A percentile compares a stretch with the other conserved stretches of the same genome.
phyloP scores from a whole-genome alignment of 2,329 filamentous ascomycete species.

The Fusarium longipes region DNA sequence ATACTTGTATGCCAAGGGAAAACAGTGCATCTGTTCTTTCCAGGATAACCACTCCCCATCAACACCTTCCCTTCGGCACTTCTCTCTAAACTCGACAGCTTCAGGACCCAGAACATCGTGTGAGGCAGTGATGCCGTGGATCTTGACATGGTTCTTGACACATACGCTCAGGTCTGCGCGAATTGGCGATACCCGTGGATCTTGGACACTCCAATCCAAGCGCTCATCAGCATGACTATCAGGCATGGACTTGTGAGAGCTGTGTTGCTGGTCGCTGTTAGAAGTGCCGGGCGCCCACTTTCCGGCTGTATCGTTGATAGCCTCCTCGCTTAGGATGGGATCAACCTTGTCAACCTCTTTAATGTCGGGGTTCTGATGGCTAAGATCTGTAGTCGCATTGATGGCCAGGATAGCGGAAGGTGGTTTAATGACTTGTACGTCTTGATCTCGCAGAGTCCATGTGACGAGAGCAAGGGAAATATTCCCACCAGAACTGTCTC shows the following conservation, averaged over 20 bases:
- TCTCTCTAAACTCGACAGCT: conserved; percentile 59
- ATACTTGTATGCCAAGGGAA: conserved; percentile 62
- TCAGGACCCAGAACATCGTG: conserved; percentile 66
- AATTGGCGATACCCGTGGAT: conserved; percentile 62
- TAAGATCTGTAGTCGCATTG: conserved; percentile 57
- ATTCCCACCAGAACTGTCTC: conserved; percentile 68
- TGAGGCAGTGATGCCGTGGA: conserved; percentile 64
- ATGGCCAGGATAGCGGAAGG: conserved; percentile 54
- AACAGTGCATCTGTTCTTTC: conserved; percentile 71
- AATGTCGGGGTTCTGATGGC: conserved; percentile 40
- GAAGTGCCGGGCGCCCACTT: conserved; percentile 40
- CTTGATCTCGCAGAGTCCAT: conserved; percentile 50
- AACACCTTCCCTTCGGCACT: conserved; percentile 56
- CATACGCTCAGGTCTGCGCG: conserved; percentile 55
- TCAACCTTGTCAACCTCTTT: conserved; percentile 33
- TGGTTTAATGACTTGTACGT: conserved; percentile 40
- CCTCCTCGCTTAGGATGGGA: conserved; percentile 38
- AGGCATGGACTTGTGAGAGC: accelerated
- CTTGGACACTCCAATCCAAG: conserved; percentile 44
- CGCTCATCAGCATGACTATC: accelerated
- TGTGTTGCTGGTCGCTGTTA: not conserved
- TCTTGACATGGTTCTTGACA: conserved; percentile 52
- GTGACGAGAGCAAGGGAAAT: conserved; percentile 54
- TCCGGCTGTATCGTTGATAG: conserved; percentile 41
- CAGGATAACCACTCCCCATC: conserved; percentile 67